Conservation (phyloP, 495 filamentous ascomycete genomes). For the Podospora sp. region DNA sequence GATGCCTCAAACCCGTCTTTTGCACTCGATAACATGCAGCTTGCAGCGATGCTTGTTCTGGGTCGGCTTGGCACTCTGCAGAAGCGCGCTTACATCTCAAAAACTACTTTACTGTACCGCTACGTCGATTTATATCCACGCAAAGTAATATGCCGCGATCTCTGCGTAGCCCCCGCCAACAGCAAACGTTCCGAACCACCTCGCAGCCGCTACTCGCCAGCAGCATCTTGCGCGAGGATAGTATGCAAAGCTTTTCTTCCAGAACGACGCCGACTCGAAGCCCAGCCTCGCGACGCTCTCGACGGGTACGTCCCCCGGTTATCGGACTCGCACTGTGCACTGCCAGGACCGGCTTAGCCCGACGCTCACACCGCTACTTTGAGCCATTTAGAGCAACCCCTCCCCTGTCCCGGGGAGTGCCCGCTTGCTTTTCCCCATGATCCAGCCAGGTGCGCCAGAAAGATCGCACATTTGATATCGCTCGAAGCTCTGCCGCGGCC, state of each 20-base stretch:
- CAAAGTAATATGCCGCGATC: neutral
- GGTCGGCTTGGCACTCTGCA: slow-evolving; percentile 9
- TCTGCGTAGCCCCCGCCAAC: neutral
- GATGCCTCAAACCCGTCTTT: slow-evolving; percentile 22
- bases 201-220: slow-evolving; percentile 2
- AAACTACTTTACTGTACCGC: neutral
- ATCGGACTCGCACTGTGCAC: slow-evolving; percentile 31
- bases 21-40: slow-evolving; percentile 17
- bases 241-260: slow-evolving; percentile 6
- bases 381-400: slow-evolving; percentile 32
- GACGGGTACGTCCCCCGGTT: slow-evolving; percentile 33
- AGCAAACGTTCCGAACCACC: neutral
- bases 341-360: slow-evolving; percentile 23
- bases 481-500: slow-evolving; percentile 5
- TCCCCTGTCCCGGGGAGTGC: slow-evolving; percentile 7
- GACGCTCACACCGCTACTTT: slow-evolving; percentile 41
- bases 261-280: slow-evolving; percentile 5
- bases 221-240: slow-evolving; percentile 12
- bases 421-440: slow-evolving; percentile 1
- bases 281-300: slow-evolving; percentile 9
- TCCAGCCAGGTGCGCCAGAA: slow-evolving; percentile 1
- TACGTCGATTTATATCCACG: neutral
- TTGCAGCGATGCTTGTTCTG: slow-evolving; percentile 23
- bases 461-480: slow-evolving; percentile 9
- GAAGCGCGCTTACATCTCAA: slow-evolving; percentile 15